Conservation (phyloP, 306 rosid genomes). For the Cotoneaster glaucophyllus region DNA sequence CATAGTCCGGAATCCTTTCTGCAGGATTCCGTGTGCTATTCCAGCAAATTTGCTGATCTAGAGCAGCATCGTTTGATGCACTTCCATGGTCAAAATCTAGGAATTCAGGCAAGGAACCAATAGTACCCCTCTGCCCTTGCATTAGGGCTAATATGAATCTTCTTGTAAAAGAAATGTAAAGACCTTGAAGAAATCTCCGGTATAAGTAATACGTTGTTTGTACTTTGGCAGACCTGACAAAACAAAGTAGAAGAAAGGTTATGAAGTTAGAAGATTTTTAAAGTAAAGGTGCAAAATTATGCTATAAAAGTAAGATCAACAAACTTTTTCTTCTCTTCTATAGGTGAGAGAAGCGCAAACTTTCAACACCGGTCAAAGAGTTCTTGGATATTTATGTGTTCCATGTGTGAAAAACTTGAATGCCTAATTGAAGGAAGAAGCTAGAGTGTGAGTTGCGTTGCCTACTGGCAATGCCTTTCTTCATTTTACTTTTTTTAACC, state of each 20-base stretch:
- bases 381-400: background rate
- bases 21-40: conserved; percentile 48
- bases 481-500: background rate
- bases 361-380: background rate
- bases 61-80: conserved; percentile 43
- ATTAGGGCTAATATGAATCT: conserved; percentile 40
- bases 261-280: background rate
- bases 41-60: conserved; percentile 70
- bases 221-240: conserved; percentile 33
- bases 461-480: background rate
- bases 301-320: background rate
- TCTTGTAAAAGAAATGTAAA: conserved; percentile 16
- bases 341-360: background rate
- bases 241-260: conserved; percentile 17
- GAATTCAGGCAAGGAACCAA: conserved; percentile 74
- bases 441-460: background rate
- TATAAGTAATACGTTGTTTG: conserved; percentile 16
- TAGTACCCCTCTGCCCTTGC: conserved; percentile 94
- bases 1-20: conserved; percentile 50
- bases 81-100: conserved; percentile 82
- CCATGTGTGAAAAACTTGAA: background rate
- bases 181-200: conserved; percentile 22
- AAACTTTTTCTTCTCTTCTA: background rate
- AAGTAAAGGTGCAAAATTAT: background rate
- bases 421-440: background rate